Base-by-base conservation (phyloP, 305 asterid species). In the Fraxinus sp. region DNA sequence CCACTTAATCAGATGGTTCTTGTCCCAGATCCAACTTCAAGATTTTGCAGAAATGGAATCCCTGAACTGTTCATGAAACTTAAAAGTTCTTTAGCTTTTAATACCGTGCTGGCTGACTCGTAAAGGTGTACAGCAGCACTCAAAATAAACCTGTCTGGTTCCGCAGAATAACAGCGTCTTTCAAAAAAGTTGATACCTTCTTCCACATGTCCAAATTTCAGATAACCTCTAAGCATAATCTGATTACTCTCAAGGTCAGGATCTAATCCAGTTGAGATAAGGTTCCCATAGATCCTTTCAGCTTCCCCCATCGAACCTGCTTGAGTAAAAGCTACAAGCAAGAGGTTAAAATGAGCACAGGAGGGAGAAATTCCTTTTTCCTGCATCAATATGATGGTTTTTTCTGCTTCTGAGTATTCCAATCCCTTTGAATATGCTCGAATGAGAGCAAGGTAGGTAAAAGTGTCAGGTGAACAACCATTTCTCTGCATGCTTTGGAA, bases 101-200 rank as follows among this genome's bases (percentile, higher is more conserved):
- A 39, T 64, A 84, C 93, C 24, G 88, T 83, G 80, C 87, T 80
- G 1, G 86, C 91, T 71, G 94, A 84, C 86, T 80, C 77, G 86
- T 94, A 94, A 55, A 95, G 89, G 73, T 93, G 95, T 81, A 91
- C 87, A 14, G 95, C 96, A 0, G 96, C 96, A 77, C 98, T 94
- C 90, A 88, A 83, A 76, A 91, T 83, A 82, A 91, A 95, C 90
- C 92, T 86, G 86, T 92, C 98, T 22, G 87, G 86, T 84, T 85
- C 81, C 9, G 84, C 77, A 13, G 87, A 76, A 80, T 84, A 26
- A 79, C 91, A 86, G 81, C 88, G 89, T 74, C 88, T 87, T 89
- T 93, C 92, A 59, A 88, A 92, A 85, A 94, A 93, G 77, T 79
- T 39, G 80, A 93, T 88, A 71, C 98, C 99, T 83, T 87, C 88